These are phyloP conservation scores for Dipodascus albidus DNA, from an alignment of 805 yeast genomes.

Conservation along the genomic window DNA sequence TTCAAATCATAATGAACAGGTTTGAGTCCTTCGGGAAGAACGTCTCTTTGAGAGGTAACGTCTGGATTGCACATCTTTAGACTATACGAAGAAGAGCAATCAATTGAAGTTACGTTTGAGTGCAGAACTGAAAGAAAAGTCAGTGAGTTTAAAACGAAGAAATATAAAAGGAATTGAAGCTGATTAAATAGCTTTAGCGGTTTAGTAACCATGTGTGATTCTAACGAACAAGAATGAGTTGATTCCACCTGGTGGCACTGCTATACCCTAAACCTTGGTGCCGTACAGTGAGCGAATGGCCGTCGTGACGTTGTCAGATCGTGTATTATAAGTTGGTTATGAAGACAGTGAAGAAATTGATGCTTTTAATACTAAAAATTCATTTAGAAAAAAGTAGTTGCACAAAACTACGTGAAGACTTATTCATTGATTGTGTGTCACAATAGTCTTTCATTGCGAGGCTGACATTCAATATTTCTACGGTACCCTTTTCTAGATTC, in stretches of 20 bases:
- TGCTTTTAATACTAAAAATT: no score
- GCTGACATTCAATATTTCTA: no score
- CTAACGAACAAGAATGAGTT: background rate
- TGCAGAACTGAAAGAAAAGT: background rate
- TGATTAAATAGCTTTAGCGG: background rate
- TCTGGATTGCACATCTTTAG: background rate
- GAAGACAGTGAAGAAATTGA: no score
- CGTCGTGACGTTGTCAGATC: background rate
- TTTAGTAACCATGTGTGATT: background rate
- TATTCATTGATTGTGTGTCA: no score
- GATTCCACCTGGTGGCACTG: background rate
- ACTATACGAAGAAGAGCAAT: background rate
- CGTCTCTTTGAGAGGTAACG: conserved; percentile 22
- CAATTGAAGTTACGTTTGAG: background rate
- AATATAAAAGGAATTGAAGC: background rate
- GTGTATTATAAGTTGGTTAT: background rate
- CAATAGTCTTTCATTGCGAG: no score
- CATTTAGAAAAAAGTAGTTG: no score
- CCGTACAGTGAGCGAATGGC: background rate
- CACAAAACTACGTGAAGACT: no score
- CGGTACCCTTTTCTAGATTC: no score
- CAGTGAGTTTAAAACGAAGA: background rate
- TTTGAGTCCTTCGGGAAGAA: conserved; percentile 51
- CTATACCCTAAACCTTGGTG: conserved; percentile 1
- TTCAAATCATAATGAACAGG: conserved; percentile 69